phyloP scores from a whole-genome alignment of 2,329 filamentous ascomycete species.

The Fusarium drepaniforme region DNA sequence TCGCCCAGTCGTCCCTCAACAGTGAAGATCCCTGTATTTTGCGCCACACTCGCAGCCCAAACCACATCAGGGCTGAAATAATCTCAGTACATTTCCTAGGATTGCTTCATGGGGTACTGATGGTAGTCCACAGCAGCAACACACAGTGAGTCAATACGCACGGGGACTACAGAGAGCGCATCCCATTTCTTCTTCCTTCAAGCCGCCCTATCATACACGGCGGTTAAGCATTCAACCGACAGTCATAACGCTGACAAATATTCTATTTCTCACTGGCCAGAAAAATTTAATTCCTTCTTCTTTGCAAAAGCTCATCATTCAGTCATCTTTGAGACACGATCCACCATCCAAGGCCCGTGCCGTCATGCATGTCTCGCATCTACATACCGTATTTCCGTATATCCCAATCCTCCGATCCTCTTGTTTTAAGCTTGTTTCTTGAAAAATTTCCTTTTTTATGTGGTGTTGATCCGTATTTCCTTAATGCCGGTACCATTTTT shows the following conservation, averaged over 20 bases:
- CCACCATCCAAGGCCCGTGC: background rate
- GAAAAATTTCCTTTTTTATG: background rate
- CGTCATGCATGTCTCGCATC: background rate
- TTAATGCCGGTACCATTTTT: background rate
- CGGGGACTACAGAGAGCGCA: background rate
- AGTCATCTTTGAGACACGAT: background rate
- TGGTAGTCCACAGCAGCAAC: background rate
- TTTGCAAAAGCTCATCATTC: background rate
- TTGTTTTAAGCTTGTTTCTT: background rate
- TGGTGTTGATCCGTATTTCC: background rate
- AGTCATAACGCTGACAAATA: background rate
- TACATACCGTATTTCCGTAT: background rate
- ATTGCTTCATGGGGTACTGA: background rate
- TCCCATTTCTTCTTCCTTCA: background rate
- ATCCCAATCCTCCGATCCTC: background rate
- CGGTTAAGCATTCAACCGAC: background rate
- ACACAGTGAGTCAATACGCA: background rate
- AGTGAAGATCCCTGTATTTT: background rate
- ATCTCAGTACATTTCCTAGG: background rate
- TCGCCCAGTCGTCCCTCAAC: background rate
- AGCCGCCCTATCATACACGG: background rate
- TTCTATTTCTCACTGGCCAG: background rate
- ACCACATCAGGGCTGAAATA: background rate
- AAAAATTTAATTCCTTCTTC: background rate
- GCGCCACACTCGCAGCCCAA: background rate